phyloP scores from a whole-genome alignment of 2,329 filamentous ascomycete genomes.

The Sporothrix phasma region DNA sequence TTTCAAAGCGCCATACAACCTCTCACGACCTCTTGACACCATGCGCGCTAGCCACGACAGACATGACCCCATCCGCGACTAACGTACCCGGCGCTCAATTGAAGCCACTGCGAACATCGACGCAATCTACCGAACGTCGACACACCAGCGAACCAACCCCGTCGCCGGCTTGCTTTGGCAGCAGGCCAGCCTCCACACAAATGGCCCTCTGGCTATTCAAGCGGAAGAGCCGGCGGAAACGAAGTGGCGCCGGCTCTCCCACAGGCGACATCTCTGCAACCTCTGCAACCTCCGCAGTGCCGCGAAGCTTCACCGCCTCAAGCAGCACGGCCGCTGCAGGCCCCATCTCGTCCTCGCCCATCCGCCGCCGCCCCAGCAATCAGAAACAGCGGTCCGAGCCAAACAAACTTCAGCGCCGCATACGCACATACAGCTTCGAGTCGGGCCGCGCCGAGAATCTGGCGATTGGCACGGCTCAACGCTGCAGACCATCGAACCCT shows the following conservation, averaged over 20 bases:
- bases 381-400: conserved; percentile 37
- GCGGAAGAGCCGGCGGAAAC: conserved; percentile 59
- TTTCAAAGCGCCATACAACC: background rate
- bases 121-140: background rate
- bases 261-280: conserved; percentile 40
- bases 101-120: background rate
- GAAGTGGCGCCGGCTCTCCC: conserved; percentile 41
- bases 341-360: conserved; percentile 15
- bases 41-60: conserved; percentile 7
- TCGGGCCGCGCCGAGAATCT: conserved; percentile 48
- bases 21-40: background rate
- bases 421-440: conserved; percentile 52
- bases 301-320: conserved; percentile 20
- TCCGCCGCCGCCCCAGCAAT: conserved; percentile 25
- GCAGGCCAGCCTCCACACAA: background rate
- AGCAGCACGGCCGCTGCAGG: conserved; percentile 26
- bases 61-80: background rate
- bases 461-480: conserved; percentile 24
- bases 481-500: conserved; percentile 12
- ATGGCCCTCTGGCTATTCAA: conserved; percentile 84
- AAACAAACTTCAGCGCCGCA: conserved; percentile 39
- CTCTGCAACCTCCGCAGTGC: no score
- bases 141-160: background rate
- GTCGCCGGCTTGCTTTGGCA: background rate
- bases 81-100: background rate